These are phyloP conservation scores for Rhododendron ferrugineum DNA, from an alignment of 148 eudicot genomes.

Conservation along the genomic window DNA sequence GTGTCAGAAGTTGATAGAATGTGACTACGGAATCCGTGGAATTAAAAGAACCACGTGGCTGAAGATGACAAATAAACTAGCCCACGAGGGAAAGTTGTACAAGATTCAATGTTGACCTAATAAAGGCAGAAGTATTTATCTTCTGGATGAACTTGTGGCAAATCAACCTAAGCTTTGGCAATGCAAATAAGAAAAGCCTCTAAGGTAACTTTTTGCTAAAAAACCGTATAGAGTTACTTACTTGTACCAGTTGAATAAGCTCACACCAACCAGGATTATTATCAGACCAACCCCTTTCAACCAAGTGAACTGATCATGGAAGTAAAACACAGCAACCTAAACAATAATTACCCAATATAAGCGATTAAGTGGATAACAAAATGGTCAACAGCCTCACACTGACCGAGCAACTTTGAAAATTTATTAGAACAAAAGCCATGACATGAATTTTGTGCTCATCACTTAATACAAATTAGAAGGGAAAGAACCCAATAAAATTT, in stretches of 20 bases:
- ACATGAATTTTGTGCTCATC: neutral
- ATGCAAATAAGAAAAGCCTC: neutral
- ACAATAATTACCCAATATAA: constrained; percentile 13
- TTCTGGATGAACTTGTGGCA: neutral
- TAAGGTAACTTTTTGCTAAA: neutral
- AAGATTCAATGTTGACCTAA: neutral
- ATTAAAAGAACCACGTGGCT: neutral
- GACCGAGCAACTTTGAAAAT: neutral
- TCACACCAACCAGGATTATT: constrained; percentile 77
- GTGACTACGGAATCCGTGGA: neutral
- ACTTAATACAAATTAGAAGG: neutral
- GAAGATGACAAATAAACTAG: neutral
- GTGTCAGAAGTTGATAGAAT: neutral
- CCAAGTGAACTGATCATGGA: constrained; percentile 95
- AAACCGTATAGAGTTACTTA: constrained; percentile 41
- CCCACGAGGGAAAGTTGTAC: neutral
- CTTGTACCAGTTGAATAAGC: constrained; percentile 97
- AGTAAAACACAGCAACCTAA: constrained; percentile 97
- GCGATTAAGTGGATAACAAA: neutral
- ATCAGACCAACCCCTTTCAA: constrained; percentile 83
- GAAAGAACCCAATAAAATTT: neutral
- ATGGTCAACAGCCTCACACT: neutral
- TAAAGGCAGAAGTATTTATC: neutral
- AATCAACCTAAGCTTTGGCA: neutral
- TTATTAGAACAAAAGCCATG: neutral